A percentile compares a stretch with the other conserved stretches of the same genome.
Conservation (phyloP, 257 asterid species). For the Rubia yunnanensis region DNA sequence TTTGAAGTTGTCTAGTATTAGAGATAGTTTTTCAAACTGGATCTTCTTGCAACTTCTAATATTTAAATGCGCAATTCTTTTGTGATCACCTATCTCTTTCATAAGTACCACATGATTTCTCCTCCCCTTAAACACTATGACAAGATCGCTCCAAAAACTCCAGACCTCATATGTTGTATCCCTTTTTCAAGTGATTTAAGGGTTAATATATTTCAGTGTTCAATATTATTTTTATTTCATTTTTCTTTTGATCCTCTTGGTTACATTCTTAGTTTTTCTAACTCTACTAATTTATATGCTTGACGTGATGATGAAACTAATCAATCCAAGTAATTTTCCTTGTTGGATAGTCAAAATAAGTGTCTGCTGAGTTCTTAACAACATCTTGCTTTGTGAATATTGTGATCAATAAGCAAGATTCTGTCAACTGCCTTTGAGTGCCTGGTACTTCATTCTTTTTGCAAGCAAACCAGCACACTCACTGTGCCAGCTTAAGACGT, state of each 20-base stretch:
- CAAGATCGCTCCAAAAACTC: neutral
- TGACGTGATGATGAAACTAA: neutral
- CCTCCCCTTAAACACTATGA: neutral
- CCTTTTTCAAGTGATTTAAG: neutral
- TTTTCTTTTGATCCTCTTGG: neutral
- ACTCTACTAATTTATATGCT: neutral
- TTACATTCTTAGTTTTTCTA: neutral
- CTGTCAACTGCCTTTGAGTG: neutral
- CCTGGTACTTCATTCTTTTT: neutral
- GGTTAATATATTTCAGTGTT: neutral
- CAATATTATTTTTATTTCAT: no score
- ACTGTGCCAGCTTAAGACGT: neutral
- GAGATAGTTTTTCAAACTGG: no score
- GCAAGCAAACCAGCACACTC: neutral
- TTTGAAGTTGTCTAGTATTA: neutral
- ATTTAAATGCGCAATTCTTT: neutral
- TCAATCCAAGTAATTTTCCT: neutral
- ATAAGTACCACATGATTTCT: neutral
- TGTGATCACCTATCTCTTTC: neutral
- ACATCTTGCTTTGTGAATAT: neutral
- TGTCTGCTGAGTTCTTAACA: neutral
- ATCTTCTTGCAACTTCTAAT: neutral
- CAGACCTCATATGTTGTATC: no score
- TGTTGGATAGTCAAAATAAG: neutral
- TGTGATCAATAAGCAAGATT: neutral